These are phyloP conservation scores for Citrus maxima DNA, from an alignment of 345 rosid species.

Conservation along the genomic window DNA sequence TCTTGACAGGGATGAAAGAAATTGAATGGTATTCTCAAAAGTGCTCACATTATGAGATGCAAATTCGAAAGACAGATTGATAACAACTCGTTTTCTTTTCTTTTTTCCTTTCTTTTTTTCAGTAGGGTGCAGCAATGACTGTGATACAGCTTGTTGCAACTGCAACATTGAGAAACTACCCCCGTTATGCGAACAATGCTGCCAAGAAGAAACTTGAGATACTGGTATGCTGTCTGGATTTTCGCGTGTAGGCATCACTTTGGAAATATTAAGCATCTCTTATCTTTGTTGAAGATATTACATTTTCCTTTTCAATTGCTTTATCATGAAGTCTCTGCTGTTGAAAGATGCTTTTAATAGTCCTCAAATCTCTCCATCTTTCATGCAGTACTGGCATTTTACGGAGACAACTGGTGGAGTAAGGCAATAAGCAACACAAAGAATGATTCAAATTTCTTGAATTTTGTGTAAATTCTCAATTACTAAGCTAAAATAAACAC, in stretches of 20 bases:
- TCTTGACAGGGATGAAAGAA: not conserved
- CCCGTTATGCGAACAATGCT: slow-evolving; percentile 66
- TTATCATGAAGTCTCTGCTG: not conserved
- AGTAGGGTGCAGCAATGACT: slow-evolving; percentile 74
- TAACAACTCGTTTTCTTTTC: not conserved
- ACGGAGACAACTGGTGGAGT: not conserved
- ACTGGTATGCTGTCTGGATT: not conserved
- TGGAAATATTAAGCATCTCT: no score
- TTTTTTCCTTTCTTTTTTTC: not conserved
- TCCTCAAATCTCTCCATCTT: not conserved
- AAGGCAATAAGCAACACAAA: not conserved
- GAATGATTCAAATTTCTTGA: not conserved
- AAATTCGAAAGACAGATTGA: not conserved
- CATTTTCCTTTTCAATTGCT: not conserved
- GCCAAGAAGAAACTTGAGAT: slow-evolving; percentile 36
- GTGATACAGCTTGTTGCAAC: slow-evolving; percentile 72
- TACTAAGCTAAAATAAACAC: no score
- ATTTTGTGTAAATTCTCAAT: not conserved
- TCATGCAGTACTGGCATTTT: not conserved
- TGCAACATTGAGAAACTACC: slow-evolving; percentile 66
- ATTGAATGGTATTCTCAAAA: not conserved
- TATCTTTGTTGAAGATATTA: not conserved
- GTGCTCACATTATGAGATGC: not conserved
- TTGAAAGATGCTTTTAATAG: not conserved
- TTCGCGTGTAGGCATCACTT: not conserved